phyloP scores from a whole-genome alignment of 805 yeast genomes.

The Candida stauntonica region DNA sequence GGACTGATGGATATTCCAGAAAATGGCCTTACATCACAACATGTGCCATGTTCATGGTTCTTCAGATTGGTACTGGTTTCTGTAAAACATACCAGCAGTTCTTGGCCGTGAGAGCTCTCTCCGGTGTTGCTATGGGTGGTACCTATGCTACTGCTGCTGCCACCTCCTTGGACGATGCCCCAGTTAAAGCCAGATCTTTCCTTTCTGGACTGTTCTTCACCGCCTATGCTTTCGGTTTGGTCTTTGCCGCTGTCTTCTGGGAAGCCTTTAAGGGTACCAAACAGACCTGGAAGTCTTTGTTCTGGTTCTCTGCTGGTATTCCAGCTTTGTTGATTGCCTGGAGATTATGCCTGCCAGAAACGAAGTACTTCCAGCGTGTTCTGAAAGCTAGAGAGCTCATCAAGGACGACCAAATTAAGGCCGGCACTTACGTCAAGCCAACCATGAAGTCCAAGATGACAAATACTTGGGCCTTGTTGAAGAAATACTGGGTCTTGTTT shows the following conservation, averaged over 20 bases:
- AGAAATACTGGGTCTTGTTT: constrained; percentile 57
- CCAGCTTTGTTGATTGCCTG: constrained; percentile 54
- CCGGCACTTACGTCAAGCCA: constrained; percentile 27
- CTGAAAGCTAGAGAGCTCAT: constrained; percentile 28
- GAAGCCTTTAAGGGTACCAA: constrained; percentile 50
- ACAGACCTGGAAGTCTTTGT: constrained; percentile 63
- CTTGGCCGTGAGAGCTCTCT: constrained; percentile 57
- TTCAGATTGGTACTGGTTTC: constrained; percentile 67
- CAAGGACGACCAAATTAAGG: constrained; percentile 26
- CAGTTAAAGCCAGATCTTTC: constrained; percentile 55
- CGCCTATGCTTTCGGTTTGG: constrained; percentile 62
- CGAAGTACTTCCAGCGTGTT: constrained; percentile 42
- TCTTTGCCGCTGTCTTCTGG: constrained; percentile 58
- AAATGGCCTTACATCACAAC: constrained; percentile 63
- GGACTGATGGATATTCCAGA: constrained; percentile 61
- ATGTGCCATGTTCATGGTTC: constrained; percentile 44
- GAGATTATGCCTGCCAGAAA: constrained; percentile 58
- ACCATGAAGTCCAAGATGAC: constrained; percentile 21
- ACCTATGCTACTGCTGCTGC: constrained; percentile 42
- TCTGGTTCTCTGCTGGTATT: constrained; percentile 69
- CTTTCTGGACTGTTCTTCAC: constrained; percentile 56
- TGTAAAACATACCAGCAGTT: constrained; percentile 52
- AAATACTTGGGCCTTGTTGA: constrained; percentile 33
- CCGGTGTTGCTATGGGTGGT: constrained; percentile 56
- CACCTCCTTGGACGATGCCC: constrained; percentile 57